Conservation (phyloP, 352 stramenopile genomes). For the Globisporangium uncinulatum region DNA sequence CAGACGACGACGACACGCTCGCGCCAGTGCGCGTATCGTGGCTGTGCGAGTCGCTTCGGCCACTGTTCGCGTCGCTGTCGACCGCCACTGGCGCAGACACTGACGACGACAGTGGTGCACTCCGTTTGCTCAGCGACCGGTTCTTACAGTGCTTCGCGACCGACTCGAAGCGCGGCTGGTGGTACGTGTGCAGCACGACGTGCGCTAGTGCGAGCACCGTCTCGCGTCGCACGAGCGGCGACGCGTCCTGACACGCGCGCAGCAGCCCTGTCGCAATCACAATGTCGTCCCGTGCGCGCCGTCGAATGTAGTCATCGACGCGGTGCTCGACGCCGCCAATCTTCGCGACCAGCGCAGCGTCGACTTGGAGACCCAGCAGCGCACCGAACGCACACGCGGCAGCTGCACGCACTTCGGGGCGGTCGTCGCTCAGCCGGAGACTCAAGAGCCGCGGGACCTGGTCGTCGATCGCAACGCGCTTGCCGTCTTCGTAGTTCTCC, state of each 20-base stretch:
- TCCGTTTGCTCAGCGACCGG: slow-evolving; percentile 19
- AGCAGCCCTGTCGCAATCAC: slow-evolving; percentile 60
- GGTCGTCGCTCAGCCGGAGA: slow-evolving; percentile 75
- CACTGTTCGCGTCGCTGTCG: background rate
- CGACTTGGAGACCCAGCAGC: slow-evolving; percentile 84
- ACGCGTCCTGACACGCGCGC: slow-evolving; percentile 70
- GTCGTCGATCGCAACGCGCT: slow-evolving; percentile 81
- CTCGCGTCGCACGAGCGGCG: slow-evolving; percentile 78
- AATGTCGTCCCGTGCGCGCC: slow-evolving; percentile 63
- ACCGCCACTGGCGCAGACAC: slow-evolving; percentile 1
- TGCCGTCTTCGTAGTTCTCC: slow-evolving; percentile 88
- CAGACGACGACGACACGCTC: background rate
- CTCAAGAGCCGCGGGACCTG: slow-evolving; percentile 84
- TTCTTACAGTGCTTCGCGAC: slow-evolving; percentile 82
- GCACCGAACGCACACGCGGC: slow-evolving; percentile 92
- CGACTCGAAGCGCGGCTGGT: slow-evolving; percentile 79
- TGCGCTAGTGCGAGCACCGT: slow-evolving; percentile 79
- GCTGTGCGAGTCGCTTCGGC: background rate
- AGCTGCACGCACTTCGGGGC: slow-evolving; percentile 88
- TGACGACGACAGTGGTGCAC: background rate
- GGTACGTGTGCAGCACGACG: slow-evolving; percentile 83
- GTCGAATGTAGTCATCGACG: slow-evolving; percentile 55
- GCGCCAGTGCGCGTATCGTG: background rate
- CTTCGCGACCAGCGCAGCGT: slow-evolving; percentile 42
- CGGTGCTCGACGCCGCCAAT: slow-evolving; percentile 37